Evolutionary conservation across 2,329 filamentous ascomycete species (phyloP).

Genomic region (Myriosclerotinia duriaeana): DNA sequence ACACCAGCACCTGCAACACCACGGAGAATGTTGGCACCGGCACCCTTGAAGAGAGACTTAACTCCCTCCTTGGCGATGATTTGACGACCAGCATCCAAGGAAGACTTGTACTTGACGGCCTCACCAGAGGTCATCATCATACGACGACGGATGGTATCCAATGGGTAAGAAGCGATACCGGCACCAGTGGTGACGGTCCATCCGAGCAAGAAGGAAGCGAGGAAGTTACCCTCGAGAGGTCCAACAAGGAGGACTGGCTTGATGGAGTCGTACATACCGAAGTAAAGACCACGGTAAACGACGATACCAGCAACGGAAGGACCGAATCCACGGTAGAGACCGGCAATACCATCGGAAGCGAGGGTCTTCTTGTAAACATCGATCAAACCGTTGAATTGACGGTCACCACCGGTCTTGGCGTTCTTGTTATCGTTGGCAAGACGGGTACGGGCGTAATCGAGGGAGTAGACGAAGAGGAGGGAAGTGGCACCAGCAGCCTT

Average conservation of each 20-base stretch:
- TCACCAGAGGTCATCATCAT: constrained; percentile 99
- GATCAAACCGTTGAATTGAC: constrained; percentile 99
- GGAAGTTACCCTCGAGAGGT: constrained; percentile 94
- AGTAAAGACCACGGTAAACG: constrained; percentile 99
- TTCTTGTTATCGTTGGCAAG: constrained; percentile 99
- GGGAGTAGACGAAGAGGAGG: constrained; percentile 99
- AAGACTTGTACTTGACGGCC: constrained; percentile 99
- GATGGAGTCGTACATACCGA: constrained; percentile 99
- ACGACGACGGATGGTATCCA: constrained; percentile 99
- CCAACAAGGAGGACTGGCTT: constrained; percentile 97
- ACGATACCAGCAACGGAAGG: constrained; percentile 98
- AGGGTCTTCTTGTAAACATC: constrained; percentile 99
- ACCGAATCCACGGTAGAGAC: constrained; percentile 99
- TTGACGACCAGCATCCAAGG: constrained; percentile 91
- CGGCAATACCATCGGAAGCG: constrained; percentile 95
- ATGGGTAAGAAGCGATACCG: constrained; percentile 99
- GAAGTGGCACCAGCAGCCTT: constrained; percentile 98
- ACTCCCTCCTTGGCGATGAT: constrained; percentile 97
- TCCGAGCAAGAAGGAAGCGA: constrained; percentile 97
- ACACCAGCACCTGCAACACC: constrained; percentile 99
- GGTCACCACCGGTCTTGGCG: constrained; percentile 93
- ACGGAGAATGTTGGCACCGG: constrained; percentile 99
- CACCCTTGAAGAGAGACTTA: constrained; percentile 99
- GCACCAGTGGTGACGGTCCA: constrained; percentile 99
- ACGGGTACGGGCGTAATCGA: constrained; percentile 99